A percentile compares a stretch with the other conserved stretches of the same genome.
Conservation (phyloP, 2,329 filamentous ascomycete genomes). For the Ophiocordyceps camponoti-rufipedis region DNA sequence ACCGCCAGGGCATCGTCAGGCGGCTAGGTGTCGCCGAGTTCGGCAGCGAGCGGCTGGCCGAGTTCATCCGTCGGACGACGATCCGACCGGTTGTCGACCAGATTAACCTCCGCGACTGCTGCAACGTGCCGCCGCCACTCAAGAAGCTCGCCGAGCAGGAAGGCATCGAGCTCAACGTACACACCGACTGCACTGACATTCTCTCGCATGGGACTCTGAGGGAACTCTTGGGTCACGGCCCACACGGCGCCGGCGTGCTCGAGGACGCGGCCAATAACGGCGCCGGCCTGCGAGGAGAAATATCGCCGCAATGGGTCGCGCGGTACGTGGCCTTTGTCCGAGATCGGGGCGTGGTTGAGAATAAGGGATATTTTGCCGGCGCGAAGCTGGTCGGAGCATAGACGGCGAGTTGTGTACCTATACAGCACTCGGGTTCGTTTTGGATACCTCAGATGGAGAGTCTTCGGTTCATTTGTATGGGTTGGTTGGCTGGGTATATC, state of each 20-base stretch:
- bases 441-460: not conserved
- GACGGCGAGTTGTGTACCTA: not conserved
- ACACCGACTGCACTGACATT: conserved; percentile 87
- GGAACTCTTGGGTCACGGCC: conserved; percentile 59
- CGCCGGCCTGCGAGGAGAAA: conserved; percentile 52
- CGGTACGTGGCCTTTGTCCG: conserved; percentile 95
- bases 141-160: conserved; percentile 68
- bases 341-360: conserved; percentile 89
- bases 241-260: conserved; percentile 58
- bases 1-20: conserved; percentile 50
- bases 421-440: not conserved
- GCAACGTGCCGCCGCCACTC: conserved; percentile 79
- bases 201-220: conserved; percentile 69
- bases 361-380: conserved; percentile 90
- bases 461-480: not conserved
- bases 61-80: conserved; percentile 52
- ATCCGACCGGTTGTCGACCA: conserved; percentile 75
- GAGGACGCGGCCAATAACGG: conserved; percentile 33
- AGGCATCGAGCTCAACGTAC: conserved; percentile 74
- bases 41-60: conserved; percentile 63
- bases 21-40: conserved; percentile 83
- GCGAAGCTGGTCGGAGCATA: conserved; percentile 38
- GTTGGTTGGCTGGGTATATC: not conserved
- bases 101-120: conserved; percentile 92
- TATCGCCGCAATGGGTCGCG: conserved; percentile 83